Evolutionary conservation across 371 early-diverging fungal species (phyloP).

Genomic region (Mortierella sp.): DNA sequence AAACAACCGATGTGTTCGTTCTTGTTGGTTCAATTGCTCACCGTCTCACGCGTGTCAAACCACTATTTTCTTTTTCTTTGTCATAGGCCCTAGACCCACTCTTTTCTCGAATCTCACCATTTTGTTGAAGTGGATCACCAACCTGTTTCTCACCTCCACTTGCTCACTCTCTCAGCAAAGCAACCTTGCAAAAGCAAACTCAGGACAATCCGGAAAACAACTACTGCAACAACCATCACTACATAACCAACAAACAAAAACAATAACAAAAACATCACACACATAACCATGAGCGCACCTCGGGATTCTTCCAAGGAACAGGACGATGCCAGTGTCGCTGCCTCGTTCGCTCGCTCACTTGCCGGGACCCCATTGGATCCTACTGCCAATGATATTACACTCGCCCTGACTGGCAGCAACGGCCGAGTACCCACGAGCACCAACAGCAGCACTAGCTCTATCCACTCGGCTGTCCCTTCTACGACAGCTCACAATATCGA

Average conservation of each 20-base stretch:
- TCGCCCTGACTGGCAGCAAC: constrained; percentile 4
- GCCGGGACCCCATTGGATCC: constrained; percentile 41
- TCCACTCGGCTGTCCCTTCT: constrained; percentile 8
- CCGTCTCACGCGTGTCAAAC: constrained; percentile 10
- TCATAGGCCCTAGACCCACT: background rate
- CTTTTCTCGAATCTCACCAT: background rate
- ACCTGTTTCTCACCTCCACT: background rate
- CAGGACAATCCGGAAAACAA: background rate
- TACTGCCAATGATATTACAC: constrained; percentile 33
- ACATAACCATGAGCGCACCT: constrained; percentile 43
- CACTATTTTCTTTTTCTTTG: background rate
- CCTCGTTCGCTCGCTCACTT: constrained; percentile 55
- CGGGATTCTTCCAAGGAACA: constrained; percentile 52
- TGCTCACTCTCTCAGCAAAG: background rate
- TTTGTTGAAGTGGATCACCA: constrained; percentile 4
- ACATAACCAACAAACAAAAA: constrained; percentile 37
- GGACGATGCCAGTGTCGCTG: constrained; percentile 40
- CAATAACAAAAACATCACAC: too few species aligned
- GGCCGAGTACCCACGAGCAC: constrained; percentile 2
- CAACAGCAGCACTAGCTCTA: background rate
- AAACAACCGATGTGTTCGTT: constrained; percentile 66
- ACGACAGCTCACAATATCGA: constrained; percentile 14
- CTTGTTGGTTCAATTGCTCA: background rate
- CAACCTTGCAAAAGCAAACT: background rate
- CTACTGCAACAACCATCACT: background rate